Evolutionary conservation across 768 basidiomycete species (phyloP), one percentile per base, ranked within the genome.

Genomic region (Xerocomellus intermedius): DNA sequence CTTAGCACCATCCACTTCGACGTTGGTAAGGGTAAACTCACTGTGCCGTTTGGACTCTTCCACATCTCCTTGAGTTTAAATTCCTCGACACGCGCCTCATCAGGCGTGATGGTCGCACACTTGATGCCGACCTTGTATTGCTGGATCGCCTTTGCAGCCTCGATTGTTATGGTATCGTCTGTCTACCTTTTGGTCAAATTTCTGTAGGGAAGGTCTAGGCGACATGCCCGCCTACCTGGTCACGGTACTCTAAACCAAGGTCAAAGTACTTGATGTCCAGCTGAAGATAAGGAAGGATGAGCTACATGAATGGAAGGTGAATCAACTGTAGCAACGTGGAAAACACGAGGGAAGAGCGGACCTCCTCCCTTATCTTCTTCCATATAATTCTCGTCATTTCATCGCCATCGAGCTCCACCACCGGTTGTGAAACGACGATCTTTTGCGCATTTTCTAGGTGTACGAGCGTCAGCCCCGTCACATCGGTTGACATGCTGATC

Each of bases 371-470:
- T 67, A 95, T 94, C 80, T 94, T 94, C 83, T 94, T 94, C 94
- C 92, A 98, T 71, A 98, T 99, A 67, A 99, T 97, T 62, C 96
- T 81, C 33, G 96, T 99, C 96, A 98, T 98, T 76, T 99, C 96
- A 74, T 97, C 95, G 44, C 94, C 94, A 71, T 98, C 94, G 49
- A 98, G 83, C 75, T 97, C 94, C 45, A 97, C 94, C 43, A 97
- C 83, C 7, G 94, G 94, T 66, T 94, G 94, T 67, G 82, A 76
- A 47, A 94, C 94, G 28, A 79, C 80, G 65, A 97, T 95, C 70
- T 88, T 90, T 24, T 63, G 51, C 16, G 56, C 48, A 44, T 65
- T 65, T 55, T 67, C 72, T 72, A 48, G 24, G 42, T 28, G 28
- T 26, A 47, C 9, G 16, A 12, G 24, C 13, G 45, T 61, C 39